Base-by-base conservation (phyloP, 2,329 filamentous ascomycete species). In the Fusarium ramigenum region DNA sequence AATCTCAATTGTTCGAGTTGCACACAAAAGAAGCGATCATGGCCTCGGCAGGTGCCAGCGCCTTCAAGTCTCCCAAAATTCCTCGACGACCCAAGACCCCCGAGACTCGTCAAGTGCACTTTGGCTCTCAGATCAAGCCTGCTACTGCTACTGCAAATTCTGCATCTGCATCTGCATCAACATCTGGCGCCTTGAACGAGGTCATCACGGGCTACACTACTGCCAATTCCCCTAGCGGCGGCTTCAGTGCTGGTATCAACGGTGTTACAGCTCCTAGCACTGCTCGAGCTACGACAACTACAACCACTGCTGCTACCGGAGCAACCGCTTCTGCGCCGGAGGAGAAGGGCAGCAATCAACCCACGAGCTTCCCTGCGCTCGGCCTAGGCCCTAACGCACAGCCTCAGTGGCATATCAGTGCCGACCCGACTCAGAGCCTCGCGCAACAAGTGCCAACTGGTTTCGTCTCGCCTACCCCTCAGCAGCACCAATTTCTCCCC, bases 391-490 rank as follows among this genome's bases (percentile, higher is more conserved):
- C 75, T 61, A 56, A 63, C 72, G 58, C 65, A 52, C 60, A 73
- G 44, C 47, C 78, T 66, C 79, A 80, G 77, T 82, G 80, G 80
- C 78, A 79, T 72, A 82, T 79, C 64, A 78, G 80, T 62, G 75
- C 74, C 71, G 78, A 82, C 52, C 81, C 81, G 21, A 78, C 78
- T 30, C 79, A 79, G 72, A 83, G 79, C 66, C 66, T 81, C 63
- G 74, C 64, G 60, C 60, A 78, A 52, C 77, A 80, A 65, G 69
- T 72, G 72, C 63, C 75, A 14, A 60, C 56, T 64, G 62, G 72
- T 62, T 68, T 69, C 66, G 67, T 66, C 71, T 68, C 69, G 53
- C 56, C 66, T 52, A 60, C 62, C 30, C 62, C 58, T n/a, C 76
- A 75, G 23, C 74, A 69, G n/a, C 58, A 72, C 15, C 65, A 66